Percentiles rank a stretch among this genome's conserved stretches.
Conservation (phyloP, 257 asterid genomes). For the Catharanthus roseus region DNA sequence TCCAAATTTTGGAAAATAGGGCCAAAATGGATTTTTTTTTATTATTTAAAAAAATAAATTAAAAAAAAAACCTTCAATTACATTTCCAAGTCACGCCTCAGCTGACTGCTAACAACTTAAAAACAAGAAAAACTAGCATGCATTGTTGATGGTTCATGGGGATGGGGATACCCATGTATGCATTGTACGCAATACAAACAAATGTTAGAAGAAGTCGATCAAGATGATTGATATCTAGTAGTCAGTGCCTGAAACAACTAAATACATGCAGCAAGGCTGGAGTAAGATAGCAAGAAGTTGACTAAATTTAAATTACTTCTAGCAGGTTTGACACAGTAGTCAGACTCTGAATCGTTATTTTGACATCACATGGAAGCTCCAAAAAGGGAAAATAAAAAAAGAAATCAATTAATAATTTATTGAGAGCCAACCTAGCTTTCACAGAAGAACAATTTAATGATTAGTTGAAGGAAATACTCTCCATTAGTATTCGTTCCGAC, state of each 20-base stretch:
- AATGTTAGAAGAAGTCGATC: neutral
- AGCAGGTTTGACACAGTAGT: neutral
- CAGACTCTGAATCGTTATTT: neutral
- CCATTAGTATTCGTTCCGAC: too few relatives aligned
- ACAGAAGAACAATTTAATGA: neutral
- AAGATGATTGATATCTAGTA: neutral
- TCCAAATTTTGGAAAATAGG: too few relatives aligned
- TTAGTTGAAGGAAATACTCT: too few relatives aligned
- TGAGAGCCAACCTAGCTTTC: neutral
- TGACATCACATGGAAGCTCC: neutral
- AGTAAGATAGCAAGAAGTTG: neutral
- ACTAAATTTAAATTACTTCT: neutral
- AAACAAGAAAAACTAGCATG: neutral
- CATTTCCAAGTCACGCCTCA: neutral
- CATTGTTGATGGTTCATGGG: neutral
- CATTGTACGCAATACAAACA: neutral
- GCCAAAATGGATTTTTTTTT: too few relatives aligned
- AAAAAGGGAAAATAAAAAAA: neutral
- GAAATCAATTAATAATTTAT: neutral
- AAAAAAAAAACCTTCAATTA: neutral
- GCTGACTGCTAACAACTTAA: neutral
- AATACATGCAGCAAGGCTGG: neutral
- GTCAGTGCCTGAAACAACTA: neutral
- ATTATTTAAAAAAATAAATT: too few relatives aligned
- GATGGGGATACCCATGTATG: neutral